These are phyloP conservation scores for Castanospermum australe DNA, from an alignment of 306 rosid species.

Conservation along the genomic window DNA sequence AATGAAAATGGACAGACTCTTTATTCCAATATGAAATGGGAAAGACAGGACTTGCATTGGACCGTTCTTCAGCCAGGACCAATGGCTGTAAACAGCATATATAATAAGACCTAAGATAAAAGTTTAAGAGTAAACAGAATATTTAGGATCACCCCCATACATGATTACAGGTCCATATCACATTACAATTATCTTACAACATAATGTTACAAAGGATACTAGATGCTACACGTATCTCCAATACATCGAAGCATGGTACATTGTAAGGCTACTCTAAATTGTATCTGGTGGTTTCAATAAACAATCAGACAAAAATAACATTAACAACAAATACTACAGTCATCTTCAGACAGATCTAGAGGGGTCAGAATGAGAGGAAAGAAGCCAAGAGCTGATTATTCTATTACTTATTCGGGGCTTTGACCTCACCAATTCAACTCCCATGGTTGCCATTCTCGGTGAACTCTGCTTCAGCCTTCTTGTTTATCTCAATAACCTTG, in stretches of 20 bases:
- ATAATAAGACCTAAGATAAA: background rate
- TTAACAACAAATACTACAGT: slow-evolving; percentile 45
- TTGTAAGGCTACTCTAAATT: slow-evolving; percentile 52
- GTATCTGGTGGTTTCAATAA: slow-evolving; percentile 40
- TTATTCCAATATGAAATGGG: background rate
- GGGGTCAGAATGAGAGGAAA: slow-evolving; percentile 46
- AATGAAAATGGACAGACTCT: no score
- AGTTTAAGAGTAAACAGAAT: slow-evolving; percentile 1
- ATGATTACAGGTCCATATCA: slow-evolving; percentile 33
- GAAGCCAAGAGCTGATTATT: slow-evolving; percentile 31
- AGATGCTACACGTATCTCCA: slow-evolving; percentile 37
- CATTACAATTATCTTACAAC: slow-evolving; percentile 53
- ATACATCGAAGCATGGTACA: slow-evolving; percentile 52
- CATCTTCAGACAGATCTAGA: slow-evolving; percentile 34
- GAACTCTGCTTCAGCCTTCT: slow-evolving; percentile 47
- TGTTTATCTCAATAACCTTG: slow-evolving; percentile 37
- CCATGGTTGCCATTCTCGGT: slow-evolving; percentile 49
- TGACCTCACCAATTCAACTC: slow-evolving; percentile 40
- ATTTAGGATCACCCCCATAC: slow-evolving; percentile 6
- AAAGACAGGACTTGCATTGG: background rate
- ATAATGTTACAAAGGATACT: slow-evolving; percentile 43
- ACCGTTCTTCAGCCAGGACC: background rate
- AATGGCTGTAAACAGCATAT: background rate
- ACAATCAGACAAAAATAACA: slow-evolving; percentile 52
- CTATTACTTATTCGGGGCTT: slow-evolving; percentile 34